Conservation (phyloP, 305 asterid genomes). For the Fraxinus greggii region DNA sequence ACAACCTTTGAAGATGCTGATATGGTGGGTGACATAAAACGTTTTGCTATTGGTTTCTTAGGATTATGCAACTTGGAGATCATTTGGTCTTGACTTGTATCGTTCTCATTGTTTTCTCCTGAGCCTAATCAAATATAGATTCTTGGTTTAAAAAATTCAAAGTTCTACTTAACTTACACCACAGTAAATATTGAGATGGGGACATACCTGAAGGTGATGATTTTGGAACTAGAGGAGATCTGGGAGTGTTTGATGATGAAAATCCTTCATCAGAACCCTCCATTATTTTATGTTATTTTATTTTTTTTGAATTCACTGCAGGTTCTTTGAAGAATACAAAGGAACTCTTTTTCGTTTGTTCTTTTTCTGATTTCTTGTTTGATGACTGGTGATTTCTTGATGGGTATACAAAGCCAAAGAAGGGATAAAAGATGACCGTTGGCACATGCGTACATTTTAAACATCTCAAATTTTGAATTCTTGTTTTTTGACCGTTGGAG, state of each 20-base stretch:
- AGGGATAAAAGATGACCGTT: slow-evolving; percentile 27
- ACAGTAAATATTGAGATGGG: background rate
- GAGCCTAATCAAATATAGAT: slow-evolving; percentile 23
- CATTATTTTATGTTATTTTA: slow-evolving; percentile 22
- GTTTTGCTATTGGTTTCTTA: slow-evolving; percentile 32
- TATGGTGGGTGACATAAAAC: slow-evolving; percentile 57
- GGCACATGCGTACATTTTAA: background rate
- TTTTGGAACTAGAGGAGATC: slow-evolving; percentile 32
- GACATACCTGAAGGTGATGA: slow-evolving; percentile 43
- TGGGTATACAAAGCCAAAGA: background rate
- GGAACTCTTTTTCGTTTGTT: background rate
- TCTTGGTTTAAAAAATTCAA: background rate
- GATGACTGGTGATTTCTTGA: background rate
- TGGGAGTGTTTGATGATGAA: slow-evolving; percentile 27
- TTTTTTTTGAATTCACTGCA: background rate
- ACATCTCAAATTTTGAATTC: background rate
- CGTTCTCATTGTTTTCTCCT: slow-evolving; percentile 64
- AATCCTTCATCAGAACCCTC: slow-evolving; percentile 35
- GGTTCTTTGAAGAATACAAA: slow-evolving; percentile 4
- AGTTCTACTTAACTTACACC: background rate
- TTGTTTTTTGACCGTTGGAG: slow-evolving; percentile 32
- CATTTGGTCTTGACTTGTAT: slow-evolving; percentile 24
- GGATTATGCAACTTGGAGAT: slow-evolving; percentile 33
- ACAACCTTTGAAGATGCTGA: slow-evolving; percentile 59
- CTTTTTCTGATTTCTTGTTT: background rate